A percentile compares a stretch with the other conserved stretches of the same genome.
phyloP scores from a whole-genome alignment of 2,329 filamentous ascomycete genomes.

The Diaporthe sp. region DNA sequence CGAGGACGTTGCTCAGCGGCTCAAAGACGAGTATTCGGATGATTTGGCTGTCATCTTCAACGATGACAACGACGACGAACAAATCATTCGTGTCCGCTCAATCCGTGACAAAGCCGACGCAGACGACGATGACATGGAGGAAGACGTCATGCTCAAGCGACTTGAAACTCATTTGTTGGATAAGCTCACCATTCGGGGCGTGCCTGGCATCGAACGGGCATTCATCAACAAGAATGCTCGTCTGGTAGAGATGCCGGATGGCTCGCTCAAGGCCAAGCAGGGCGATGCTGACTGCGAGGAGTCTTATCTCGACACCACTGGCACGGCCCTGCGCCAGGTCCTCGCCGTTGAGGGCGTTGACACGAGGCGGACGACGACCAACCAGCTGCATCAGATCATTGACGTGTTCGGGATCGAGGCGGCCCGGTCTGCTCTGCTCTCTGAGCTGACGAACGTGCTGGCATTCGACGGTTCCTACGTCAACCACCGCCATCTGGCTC shows the following conservation, averaged over 20 bases:
- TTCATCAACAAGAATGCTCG: slow-evolving; percentile 88
- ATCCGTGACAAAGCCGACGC: slow-evolving; percentile 76
- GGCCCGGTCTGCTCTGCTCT: slow-evolving; percentile 85
- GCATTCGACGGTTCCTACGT: slow-evolving; percentile 99
- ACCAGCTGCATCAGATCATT: slow-evolving; percentile 94
- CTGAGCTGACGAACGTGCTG: slow-evolving; percentile 90
- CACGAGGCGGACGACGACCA: slow-evolving; percentile 86
- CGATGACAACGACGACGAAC: slow-evolving; percentile 96
- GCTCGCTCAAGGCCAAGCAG: slow-evolving; percentile 79
- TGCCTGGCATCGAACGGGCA: slow-evolving; percentile 86
- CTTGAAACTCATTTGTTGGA: slow-evolving; percentile 93
- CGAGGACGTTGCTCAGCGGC: slow-evolving; percentile 87
- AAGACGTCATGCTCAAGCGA: slow-evolving; percentile 93
- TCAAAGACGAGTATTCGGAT: slow-evolving; percentile 87
- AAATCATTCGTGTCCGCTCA: slow-evolving; percentile 92
- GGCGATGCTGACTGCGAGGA: slow-evolving; percentile 82
- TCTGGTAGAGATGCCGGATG: slow-evolving; percentile 75
- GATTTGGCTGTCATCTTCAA: slow-evolving; percentile 95
- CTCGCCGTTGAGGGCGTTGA: slow-evolving; percentile 91
- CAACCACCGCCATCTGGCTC: slow-evolving; percentile 96
- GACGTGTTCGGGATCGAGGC: slow-evolving; percentile 97
- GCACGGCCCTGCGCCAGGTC: slow-evolving; percentile 86
- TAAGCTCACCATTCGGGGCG: slow-evolving; percentile 89
- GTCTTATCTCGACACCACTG: slow-evolving; percentile 96
- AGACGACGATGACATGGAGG: slow-evolving; percentile 74